Base-by-base conservation (phyloP, 2,329 filamentous ascomycete genomes). In the Monosporascus sp. region DNA sequence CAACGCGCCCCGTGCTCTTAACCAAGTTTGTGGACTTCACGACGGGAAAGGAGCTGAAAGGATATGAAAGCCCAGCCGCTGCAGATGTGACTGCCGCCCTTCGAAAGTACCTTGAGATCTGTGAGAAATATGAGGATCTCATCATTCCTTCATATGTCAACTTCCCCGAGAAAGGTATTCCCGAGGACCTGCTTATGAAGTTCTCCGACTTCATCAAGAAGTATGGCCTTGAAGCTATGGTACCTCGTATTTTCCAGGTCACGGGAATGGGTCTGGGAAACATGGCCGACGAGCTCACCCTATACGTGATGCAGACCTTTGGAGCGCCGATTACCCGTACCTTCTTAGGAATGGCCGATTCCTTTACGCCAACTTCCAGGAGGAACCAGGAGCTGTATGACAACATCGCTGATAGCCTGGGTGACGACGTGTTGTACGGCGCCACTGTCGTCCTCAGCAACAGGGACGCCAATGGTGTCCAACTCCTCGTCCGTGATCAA, bases 121-220 rank as follows among this genome's bases (percentile, higher is more conserved):
- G 60, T 38, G 60, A 59, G 22, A 54, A 64, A 51, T 73, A 68
- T 53, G 65, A 71, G 53, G 49, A 64, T 37, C 61, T 67, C 37
- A 52, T 71, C 36, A 52, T 70, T 3, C 71, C 71, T 0, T 69
- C 67, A 7, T 72, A 69, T 58, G 67, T 57, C 58, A 61, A 72
- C 54, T 78, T 76, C 53, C 73, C 76, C 22, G 64, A 78, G 0
- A 59, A 66, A 16, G 62, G 67, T 31, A 72, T 80, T 3, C 76
- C 77, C 0, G 67, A 70, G 14, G 78, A 79, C 17, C 64, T 82
- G 2, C 61, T 76, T 20, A 61, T 79, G 4, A 71, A 76, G 2
- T 81, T 76, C 53, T 71, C 73, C 19, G 68, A 77, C 4, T 80
- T 80, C 52, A 66, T 76, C 14, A 61, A 67, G 36, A 80, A 81